Evolutionary conservation across 257 asterid species (phyloP).

Genomic region (Echium plantagineum): DNA sequence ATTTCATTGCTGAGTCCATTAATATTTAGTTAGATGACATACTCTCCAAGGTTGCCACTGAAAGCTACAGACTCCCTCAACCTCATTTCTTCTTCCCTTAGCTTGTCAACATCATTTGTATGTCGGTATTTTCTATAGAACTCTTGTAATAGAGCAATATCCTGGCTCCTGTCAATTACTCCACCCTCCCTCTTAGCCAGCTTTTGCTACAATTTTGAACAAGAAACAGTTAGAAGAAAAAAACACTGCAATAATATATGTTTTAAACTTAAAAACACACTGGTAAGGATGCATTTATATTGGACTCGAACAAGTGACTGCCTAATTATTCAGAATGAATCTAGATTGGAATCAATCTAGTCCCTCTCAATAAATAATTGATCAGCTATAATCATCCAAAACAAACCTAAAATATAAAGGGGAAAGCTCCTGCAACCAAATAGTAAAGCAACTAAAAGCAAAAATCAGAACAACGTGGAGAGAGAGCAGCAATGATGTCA

Average conservation of each 20-base stretch:
- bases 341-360: too few species aligned
- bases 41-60: constrained; percentile 97
- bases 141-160: constrained; percentile 75
- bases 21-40: constrained; percentile 30
- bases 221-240: constrained; percentile 5
- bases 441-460: too few species aligned
- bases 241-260: not conserved
- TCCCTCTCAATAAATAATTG: too few species aligned
- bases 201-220: constrained; percentile 61
- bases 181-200: constrained; percentile 87
- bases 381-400: too few species aligned
- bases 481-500: too few species aligned
- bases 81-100: constrained; percentile 79
- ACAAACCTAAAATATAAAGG: too few species aligned
- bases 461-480: too few species aligned
- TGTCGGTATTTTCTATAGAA: constrained; percentile 71
- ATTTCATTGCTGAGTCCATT: not conserved
- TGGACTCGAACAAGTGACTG: too few species aligned
- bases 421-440: too few species aligned
- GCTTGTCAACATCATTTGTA: constrained; percentile 64
- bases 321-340: too few species aligned
- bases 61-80: constrained; percentile 85
- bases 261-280: not conserved
- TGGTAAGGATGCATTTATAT: not conserved
- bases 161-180: constrained; percentile 80